These are phyloP conservation scores for Teratosphaeria nubilosa DNA, from an alignment of 2,329 filamentous ascomycete species.

Conservation along the genomic window DNA sequence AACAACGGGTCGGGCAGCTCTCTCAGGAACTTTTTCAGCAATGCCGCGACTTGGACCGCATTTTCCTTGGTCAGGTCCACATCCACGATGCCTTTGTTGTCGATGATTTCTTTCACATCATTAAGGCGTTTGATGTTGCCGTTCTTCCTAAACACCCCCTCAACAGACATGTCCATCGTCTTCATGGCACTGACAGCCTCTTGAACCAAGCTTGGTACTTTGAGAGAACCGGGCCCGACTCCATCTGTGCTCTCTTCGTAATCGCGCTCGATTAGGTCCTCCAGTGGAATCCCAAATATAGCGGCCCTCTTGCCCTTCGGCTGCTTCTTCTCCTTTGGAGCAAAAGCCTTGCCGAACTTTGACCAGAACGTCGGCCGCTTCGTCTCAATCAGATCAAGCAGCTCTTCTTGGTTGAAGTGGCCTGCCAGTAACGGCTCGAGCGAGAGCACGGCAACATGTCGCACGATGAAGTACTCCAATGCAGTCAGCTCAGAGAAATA, in stretches of 20 bases:
- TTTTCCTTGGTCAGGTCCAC: slow-evolving; percentile 81
- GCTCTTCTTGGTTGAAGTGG: slow-evolving; percentile 86
- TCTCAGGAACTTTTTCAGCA: slow-evolving; percentile 89
- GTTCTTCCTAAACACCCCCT: slow-evolving; percentile 98
- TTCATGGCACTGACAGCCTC: slow-evolving; percentile 79
- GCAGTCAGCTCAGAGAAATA: slow-evolving; percentile 96
- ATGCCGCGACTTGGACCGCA: slow-evolving; percentile 84
- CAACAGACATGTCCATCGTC: slow-evolving; percentile 97
- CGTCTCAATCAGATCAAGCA: slow-evolving; percentile 85
- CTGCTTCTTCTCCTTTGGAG: slow-evolving; percentile 47
- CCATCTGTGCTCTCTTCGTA: slow-evolving; percentile 97
- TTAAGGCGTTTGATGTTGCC: slow-evolving; percentile 93
- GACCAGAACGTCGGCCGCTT: slow-evolving; percentile 95
- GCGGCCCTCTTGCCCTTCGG: slow-evolving; percentile 82
- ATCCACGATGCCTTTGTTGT: slow-evolving; percentile 72
- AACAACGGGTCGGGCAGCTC: slow-evolving; percentile 90
- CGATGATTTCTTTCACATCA: slow-evolving; percentile 76
- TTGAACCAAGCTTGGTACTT: slow-evolving; percentile 2
- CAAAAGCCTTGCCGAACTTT: slow-evolving; percentile 89
- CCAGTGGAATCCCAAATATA: slow-evolving; percentile 81
- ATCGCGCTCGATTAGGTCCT: slow-evolving; percentile 81
- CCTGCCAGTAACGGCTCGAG: slow-evolving; percentile 88
- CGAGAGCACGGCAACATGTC: slow-evolving; percentile 85
- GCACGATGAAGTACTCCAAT: slow-evolving; percentile 93
- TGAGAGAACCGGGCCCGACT: slow-evolving; percentile 52